phyloP scores from a whole-genome alignment of 148 eudicot species.

The Diospyros kaki region DNA sequence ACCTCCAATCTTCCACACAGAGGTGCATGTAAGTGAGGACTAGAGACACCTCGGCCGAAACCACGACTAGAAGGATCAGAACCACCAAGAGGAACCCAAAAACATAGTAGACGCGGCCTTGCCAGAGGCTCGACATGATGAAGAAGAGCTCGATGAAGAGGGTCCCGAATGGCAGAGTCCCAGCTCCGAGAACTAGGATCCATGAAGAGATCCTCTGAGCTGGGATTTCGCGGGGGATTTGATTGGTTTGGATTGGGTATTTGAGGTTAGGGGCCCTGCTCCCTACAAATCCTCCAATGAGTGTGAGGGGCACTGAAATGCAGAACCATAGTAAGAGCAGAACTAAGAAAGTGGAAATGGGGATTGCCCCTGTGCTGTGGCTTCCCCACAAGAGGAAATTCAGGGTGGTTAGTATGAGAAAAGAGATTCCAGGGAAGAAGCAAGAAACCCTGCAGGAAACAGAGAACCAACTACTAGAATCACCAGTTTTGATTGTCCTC shows the following conservation, averaged over 20 bases:
- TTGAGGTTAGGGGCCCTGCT: not conserved
- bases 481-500: not conserved
- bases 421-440: not conserved
- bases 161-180: not conserved
- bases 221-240: not conserved
- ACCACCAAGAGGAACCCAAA: not conserved
- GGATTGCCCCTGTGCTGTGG: not conserved
- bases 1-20: not conserved
- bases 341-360: not conserved
- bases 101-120: not conserved
- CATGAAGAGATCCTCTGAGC: not conserved
- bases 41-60: not conserved
- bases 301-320: not conserved
- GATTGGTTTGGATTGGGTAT: not conserved
- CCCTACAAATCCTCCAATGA: not conserved
- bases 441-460: not conserved
- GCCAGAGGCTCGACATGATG: not conserved
- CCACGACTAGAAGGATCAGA: not conserved
- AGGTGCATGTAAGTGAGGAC: not conserved
- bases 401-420: not conserved
- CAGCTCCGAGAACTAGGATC: not conserved
- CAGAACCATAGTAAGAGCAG: not conserved
- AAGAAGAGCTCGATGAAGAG: constrained; percentile 2
- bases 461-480: not conserved
- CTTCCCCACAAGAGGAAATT: constrained; percentile 3